Base-by-base conservation (phyloP, 257 asterid species). In the Mentha longifolia region DNA sequence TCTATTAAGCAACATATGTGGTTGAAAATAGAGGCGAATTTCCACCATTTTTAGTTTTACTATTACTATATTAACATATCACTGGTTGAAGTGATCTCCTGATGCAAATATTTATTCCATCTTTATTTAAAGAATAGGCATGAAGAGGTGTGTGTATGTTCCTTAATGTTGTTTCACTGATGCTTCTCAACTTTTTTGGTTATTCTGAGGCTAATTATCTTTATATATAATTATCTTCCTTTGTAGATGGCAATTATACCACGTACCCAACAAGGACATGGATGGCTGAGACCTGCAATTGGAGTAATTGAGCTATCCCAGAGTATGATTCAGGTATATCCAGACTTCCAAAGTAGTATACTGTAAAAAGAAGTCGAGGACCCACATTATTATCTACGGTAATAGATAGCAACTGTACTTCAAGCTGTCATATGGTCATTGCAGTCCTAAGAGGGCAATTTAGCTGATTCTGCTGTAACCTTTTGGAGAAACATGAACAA, bases 261-360 rank as follows among this genome's bases (percentile, higher is more conserved):
- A 25, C 96, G 94, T 71, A 82, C 92, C 70, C 92, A 85, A 17
- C 94, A 84, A 74, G 96, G 98, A 45, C 92, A 87, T 68, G 99
- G 99, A 66, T 95, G 97, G 98, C 87, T 95, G 79, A 88, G 99
- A 85, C 99, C 99, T 76, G 99, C 99, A 72, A 84, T 85, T 74
- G 99, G 99, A 74, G 99, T 95, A 67, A 73, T 95, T 67, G 99
- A 95, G 82, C 79, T 95, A 71, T 89, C 98, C 73, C 98, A 95
- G 85, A 84, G 99, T 77, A 78, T 95, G 65, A 83, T 89, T 65
- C 99, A 95, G 98, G 99, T 95, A 61, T 67, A 49, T 35, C 70
- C 46, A 7, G 28, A 56, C 60, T 47, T 65, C 71, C 66, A 52
- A 16, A 31, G 22, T 65, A 58, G 41, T 58, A 15, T 65, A 28